Evolutionary conservation across 148 eudicot species (phyloP).

Genomic region (Fallopia convolvulus): DNA sequence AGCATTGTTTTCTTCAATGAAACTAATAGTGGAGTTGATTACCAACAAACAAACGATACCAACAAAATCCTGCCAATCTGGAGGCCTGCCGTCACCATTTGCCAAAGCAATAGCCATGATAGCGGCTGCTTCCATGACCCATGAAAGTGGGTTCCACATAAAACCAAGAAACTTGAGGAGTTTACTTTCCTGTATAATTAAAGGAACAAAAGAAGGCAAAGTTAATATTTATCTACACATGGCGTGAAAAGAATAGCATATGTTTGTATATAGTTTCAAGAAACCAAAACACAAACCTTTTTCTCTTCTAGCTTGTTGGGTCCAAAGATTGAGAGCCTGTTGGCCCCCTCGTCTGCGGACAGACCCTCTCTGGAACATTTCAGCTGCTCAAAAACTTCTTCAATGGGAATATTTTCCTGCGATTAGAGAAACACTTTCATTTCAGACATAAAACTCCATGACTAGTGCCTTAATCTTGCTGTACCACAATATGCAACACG

Average conservation of each 20-base stretch:
- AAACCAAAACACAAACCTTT: constrained; percentile 4
- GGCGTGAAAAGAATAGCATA: neutral
- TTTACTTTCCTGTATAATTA: constrained; percentile 27
- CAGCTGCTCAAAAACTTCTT: constrained; percentile 18
- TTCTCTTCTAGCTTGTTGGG: constrained; percentile 21
- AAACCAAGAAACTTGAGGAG: constrained; percentile 34
- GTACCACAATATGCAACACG: neutral
- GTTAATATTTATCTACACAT: no score
- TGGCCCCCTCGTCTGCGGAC: constrained; percentile 15
- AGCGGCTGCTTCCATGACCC: constrained; percentile 77
- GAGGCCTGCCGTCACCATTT: constrained; percentile 37
- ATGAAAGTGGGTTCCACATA: constrained; percentile 53
- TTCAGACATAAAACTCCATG: neutral
- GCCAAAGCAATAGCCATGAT: constrained; percentile 46
- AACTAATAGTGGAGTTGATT: constrained; percentile 38
- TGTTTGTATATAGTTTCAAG: neutral
- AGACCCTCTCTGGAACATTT: constrained; percentile 16
- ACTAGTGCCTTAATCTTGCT: neutral
- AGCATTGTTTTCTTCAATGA: constrained; percentile 43
- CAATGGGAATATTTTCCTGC: constrained; percentile 17
- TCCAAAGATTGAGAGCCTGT: constrained; percentile 13
- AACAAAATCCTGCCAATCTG: constrained; percentile 43
- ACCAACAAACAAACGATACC: constrained; percentile 47
- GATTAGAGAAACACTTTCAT: neutral
- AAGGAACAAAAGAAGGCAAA: neutral